Evolutionary conservation across 805 yeast species (phyloP), one percentile per base, ranked within the genome.

Genomic region (Teunomyces kruisii): DNA sequence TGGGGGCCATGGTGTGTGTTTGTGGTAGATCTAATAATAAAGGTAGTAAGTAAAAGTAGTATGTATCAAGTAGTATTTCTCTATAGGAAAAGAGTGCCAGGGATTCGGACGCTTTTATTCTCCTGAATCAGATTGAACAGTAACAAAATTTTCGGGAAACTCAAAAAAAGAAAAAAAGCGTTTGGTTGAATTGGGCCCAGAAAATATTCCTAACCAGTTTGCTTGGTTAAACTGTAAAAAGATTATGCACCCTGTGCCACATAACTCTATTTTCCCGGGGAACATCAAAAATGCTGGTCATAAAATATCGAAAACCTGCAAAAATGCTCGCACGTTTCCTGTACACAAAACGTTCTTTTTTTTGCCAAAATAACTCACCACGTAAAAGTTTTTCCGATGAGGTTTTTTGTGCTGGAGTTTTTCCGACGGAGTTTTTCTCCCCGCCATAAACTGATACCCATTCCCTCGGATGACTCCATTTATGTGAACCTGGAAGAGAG

Each of bases 1-100:
- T 49, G 32, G 43, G 44, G n/a, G 44, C 44, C 52, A 46, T 47
- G 4, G 5, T 27, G 32, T 9, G 33, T 14, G n/a, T n/a, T n/a
- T n/a, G n/a, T n/a, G n/a, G n/a, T n/a, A n/a, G n/a, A n/a, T n/a
- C n/a, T n/a, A n/a, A n/a, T n/a, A n/a, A n/a, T n/a, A n/a, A n/a
- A n/a, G n/a, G n/a, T n/a, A n/a, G n/a, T n/a, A n/a, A n/a, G n/a
- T n/a, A n/a, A n/a, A n/a, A n/a, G n/a, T n/a, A n/a, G n/a, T n/a
- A n/a, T n/a, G n/a, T n/a, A n/a, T n/a, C n/a, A n/a, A n/a, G n/a
- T n/a, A n/a, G 26, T n/a, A 26, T 28, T 30, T 29, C 17, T 17
- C n/a, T 3, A 6, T 24, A n/a, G 17, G 26, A 35, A 33, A 35
- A 35, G 38, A 19, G 38, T 35, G 38, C 13, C 17, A 35, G 38